Evolutionary conservation across 2,329 filamentous ascomycete species (phyloP), one percentile per base, ranked within the genome.

Genomic region (Metarhizium guizhouense): DNA sequence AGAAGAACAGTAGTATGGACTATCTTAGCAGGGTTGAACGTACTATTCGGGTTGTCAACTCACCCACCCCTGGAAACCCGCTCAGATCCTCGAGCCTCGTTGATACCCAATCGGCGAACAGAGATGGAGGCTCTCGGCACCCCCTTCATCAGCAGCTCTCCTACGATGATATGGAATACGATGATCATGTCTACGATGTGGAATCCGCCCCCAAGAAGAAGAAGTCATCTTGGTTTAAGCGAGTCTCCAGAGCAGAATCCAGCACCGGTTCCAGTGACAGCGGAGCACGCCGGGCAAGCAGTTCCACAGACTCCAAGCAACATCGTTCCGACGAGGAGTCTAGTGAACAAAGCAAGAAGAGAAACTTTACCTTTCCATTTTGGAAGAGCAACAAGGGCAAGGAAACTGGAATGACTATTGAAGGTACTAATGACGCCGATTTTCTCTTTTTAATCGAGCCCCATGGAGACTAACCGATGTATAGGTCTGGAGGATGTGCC

Each of bases 21-120:
- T 78, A 75, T 60, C 65, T 81, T 7, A 70, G 72, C 51, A 71
- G 68, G 36, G 72, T 73, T 3, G 74, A 78, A 56, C 74, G 78
- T 52, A 82, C 78, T 0, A 83, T 83, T 61, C 76, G 79, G 6
- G 66, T 83, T 5, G 80, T 83, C n/a, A 68, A 76, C 56, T 79
- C 79, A 3, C 75, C 77, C 3, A 70, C 70, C 2, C 66, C 65
- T 3, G 60, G 62, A n/a, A 69, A 64, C 49, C 66, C 68, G 3
- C 64, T 70, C 1, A 64, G 68, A 34, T 62, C 66, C 2, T 72
- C 75, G 0, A 65, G 68, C 50, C 72, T 72, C 32, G 68, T 75
- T 49, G 74, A 75, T 42, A 66, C 75, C 18, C 70, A 70, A 51
- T 78, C 75, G 63, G 74, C 73, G 59, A 52, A 62, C 7, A 56